These are phyloP conservation scores for Geosmithia putterillii DNA, from an alignment of 2,329 filamentous ascomycete species.

Conservation along the genomic window DNA sequence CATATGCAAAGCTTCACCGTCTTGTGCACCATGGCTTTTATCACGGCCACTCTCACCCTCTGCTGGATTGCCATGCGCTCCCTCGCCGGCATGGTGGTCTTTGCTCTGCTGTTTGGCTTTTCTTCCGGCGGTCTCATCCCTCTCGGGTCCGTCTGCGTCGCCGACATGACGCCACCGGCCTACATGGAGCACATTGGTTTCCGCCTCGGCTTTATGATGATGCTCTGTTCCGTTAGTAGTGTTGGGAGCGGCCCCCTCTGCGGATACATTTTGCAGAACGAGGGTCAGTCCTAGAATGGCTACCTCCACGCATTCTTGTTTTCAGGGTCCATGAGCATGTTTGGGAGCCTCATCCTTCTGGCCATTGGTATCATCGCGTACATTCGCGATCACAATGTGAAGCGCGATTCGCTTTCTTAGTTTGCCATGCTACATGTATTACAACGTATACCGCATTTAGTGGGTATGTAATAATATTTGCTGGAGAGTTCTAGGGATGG, in stretches of 20 bases:
- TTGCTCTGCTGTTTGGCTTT: slow-evolving; percentile 14
- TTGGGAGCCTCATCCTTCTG: slow-evolving; percentile 4
- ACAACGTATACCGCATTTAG: no score
- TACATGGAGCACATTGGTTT: slow-evolving; percentile 16
- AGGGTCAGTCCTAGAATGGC: background rate
- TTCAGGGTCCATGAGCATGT: slow-evolving; percentile 5
- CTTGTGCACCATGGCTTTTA: slow-evolving; percentile 8
- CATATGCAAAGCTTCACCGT: slow-evolving; percentile 24
- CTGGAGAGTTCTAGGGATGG: no score
- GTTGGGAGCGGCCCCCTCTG: slow-evolving; percentile 11
- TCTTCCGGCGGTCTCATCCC: slow-evolving; percentile 20
- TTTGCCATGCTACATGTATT: background rate
- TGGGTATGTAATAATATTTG: no score
- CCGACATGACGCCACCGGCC: slow-evolving; percentile 11
- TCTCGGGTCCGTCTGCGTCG: slow-evolving; percentile 16
- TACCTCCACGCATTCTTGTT: slow-evolving; percentile 8
- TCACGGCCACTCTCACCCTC: slow-evolving; percentile 14
- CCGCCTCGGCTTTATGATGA: slow-evolving; percentile 19
- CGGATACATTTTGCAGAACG: slow-evolving; percentile 8
- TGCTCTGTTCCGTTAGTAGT: slow-evolving; percentile 12
- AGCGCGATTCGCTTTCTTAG: background rate
- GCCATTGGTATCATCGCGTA: background rate
- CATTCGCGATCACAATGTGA: background rate
- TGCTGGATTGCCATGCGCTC: slow-evolving; percentile 14
- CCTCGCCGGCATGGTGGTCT: slow-evolving; percentile 8